Base-by-base conservation (phyloP, 2,329 filamentous ascomycete genomes). In the Cladosporium cucumerinum region DNA sequence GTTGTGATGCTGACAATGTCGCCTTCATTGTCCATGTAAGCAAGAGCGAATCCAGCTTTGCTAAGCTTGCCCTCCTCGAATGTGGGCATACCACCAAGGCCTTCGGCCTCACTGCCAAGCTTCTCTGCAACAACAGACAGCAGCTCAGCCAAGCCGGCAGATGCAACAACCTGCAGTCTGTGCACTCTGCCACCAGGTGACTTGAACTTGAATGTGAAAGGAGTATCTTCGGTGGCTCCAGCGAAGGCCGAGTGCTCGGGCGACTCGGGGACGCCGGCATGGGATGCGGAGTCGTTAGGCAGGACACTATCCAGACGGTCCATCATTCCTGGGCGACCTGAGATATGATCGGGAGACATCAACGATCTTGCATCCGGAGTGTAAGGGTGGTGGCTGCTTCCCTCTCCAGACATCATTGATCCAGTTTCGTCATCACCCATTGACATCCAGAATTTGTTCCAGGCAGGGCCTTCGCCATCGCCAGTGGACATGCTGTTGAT, bases 361-460 rank as follows among this genome's bases (percentile, higher is more conserved):
- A 94, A 83, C 36, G 90, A 93, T 66, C 91, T 87, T 62, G 87
- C 85, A 67, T 87, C 86, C 57, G 88, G 82, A 65, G 89, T 87
- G 61, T 84, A 87, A 73, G 82, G 87, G 76, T 72, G 82, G 72
- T 91, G 89, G 73, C 89, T 89, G 73, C 90, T 91, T 57, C 90
- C 91, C 65, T 96, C 92, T 66, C 93, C 95, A 66, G 95, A 99
- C 78, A 98, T 88, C 85, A 97, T 90, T 2, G 95, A 99, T 79
- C 98, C 95, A 16, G 93, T 94, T 77, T 97, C 94, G 72, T 96
- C 88, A 72, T 96, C 88, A 77, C 98, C 87, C 72, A 99, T 88
- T 0, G 95, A 98, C 70, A 98, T 84, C 95, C 95, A 99, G 82
- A 99, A 99, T 79, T 98, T 99, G 82, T 97, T 98, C 95, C 95